phyloP scores from a whole-genome alignment of 257 asterid genomes.

The Hygrophila difformis region DNA sequence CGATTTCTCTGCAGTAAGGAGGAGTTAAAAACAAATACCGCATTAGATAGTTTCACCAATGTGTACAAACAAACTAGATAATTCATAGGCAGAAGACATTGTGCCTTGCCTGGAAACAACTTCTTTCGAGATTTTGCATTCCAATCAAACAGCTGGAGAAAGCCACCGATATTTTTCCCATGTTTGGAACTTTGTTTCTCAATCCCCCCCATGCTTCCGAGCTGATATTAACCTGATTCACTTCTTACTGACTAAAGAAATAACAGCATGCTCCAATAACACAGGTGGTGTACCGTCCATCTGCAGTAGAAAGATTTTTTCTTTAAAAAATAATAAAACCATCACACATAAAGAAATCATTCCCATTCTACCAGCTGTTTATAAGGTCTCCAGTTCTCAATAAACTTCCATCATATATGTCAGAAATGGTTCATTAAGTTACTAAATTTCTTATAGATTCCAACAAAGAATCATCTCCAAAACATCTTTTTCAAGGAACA shows the following conservation, averaged over 20 bases:
- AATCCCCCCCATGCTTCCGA: conserved; percentile 32
- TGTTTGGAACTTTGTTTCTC: conserved; percentile 42
- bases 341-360: neutral
- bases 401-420: too few species aligned
- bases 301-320: conserved; percentile 11
- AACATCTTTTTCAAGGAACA: neutral
- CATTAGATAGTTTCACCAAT: neutral
- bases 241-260: conserved; percentile 11
- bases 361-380: too few species aligned
- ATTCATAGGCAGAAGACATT: too few species aligned
- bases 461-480: neutral
- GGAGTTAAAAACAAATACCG: conserved; percentile 2
- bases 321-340: conserved; percentile 8
- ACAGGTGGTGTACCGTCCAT: conserved; percentile 6
- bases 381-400: too few species aligned
- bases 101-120: conserved; percentile 44
- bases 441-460: neutral
- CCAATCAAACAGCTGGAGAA: conserved; percentile 69
- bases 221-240: conserved; percentile 13
- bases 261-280: neutral
- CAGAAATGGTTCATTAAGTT: neutral
- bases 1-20: conserved; percentile 35
- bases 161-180: conserved; percentile 56
- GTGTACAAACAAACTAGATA: too few species aligned
- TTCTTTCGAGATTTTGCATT: conserved; percentile 61